Base-by-base conservation (phyloP, 2,329 filamentous ascomycete genomes). In the Apiospora marii region DNA sequence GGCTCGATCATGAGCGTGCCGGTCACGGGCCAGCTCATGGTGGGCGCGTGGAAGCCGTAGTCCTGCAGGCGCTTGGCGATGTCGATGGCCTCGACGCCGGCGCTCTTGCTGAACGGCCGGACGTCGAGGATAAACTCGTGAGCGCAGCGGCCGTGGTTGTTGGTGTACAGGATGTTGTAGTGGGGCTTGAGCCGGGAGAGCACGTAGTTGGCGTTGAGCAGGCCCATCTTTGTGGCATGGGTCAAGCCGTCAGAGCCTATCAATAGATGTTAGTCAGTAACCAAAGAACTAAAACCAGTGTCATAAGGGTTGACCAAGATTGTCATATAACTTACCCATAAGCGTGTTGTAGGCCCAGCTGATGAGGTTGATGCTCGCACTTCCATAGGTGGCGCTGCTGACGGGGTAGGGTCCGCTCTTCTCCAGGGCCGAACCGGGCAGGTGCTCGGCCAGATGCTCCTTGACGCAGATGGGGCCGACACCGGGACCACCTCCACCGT, bases 1-100 rank as follows among this genome's bases (percentile, higher is more conserved):
- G 96, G 96, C 86, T 98, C 96, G 76, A 98, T 97, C 96, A 98
- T 98, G 64, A 98, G 90, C 0, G 96, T 98, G 84, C 97, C 97
- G 70, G 94, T 90, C 2, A 98, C 95, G 1, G 96, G 96, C 94
- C 94, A 98, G 81, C 92, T 95, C 96, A 98, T 98, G 70, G 96
- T 98, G 0, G 96, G 96, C 1, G 95, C 94, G 83, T 98, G 96
- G 90, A 98, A 98, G 58, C 96, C 96, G 81, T 97, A 98, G 81
- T 98, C 96, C 84, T 98, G 95, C 27, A 98, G 90, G 75, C 96
- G 94, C 88, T 98, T 98, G 79, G 96, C 96, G 76, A 98, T 93
- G 80, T 98, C 96, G 77, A 98, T 96, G 43, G 93, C 96, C 84
- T 98, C 95, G 77, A 98, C 86, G 37, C 94, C 94, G 8, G 93